Evolutionary conservation across 306 rosid species (phyloP).

Genomic region (Begonia loranthoides): DNA sequence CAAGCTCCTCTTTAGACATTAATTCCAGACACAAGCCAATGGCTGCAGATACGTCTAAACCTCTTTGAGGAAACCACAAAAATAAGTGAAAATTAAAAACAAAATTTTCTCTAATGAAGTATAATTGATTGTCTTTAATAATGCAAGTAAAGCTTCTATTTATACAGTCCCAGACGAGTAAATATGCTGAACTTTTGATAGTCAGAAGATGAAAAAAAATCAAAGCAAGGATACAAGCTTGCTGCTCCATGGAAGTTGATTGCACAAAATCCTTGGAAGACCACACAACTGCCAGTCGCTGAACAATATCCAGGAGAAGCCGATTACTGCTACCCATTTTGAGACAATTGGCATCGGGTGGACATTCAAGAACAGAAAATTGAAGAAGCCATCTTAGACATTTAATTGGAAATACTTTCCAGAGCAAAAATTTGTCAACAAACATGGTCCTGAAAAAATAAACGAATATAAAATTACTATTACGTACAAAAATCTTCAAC

Average conservation of each 20-base stretch:
- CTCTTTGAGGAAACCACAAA: slow-evolving; percentile 2
- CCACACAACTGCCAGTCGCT: slow-evolving; percentile 59
- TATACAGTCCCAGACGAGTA: neutral
- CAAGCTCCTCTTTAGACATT: slow-evolving; percentile 65
- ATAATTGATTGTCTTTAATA: slow-evolving; percentile 4
- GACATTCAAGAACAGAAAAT: slow-evolving; percentile 55
- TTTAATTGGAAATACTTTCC: slow-evolving; percentile 85
- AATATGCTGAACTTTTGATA: neutral
- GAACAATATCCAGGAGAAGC: slow-evolving; percentile 36
- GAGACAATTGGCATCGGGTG: slow-evolving; percentile 38
- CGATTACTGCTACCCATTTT: slow-evolving; percentile 22
- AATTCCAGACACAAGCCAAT: slow-evolving; percentile 68
- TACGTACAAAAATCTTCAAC: too few relatives aligned
- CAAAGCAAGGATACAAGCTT: slow-evolving; percentile 75
- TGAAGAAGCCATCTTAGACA: slow-evolving; percentile 94
- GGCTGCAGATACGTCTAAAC: slow-evolving; percentile 81
- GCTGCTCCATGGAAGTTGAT: slow-evolving; percentile 74
- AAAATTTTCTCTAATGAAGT: neutral
- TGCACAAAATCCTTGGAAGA: slow-evolving; percentile 80
- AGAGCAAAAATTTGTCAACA: slow-evolving; percentile 67
- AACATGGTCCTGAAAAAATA: slow-evolving; percentile 56
- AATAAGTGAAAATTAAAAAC: slow-evolving; percentile 9
- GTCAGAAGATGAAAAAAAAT: slow-evolving; percentile 5
- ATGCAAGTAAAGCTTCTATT: neutral
- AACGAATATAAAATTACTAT: slow-evolving; percentile 11